phyloP scores from a whole-genome alignment of 2,329 filamentous ascomycete genomes.

The Penicillium polonicum region DNA sequence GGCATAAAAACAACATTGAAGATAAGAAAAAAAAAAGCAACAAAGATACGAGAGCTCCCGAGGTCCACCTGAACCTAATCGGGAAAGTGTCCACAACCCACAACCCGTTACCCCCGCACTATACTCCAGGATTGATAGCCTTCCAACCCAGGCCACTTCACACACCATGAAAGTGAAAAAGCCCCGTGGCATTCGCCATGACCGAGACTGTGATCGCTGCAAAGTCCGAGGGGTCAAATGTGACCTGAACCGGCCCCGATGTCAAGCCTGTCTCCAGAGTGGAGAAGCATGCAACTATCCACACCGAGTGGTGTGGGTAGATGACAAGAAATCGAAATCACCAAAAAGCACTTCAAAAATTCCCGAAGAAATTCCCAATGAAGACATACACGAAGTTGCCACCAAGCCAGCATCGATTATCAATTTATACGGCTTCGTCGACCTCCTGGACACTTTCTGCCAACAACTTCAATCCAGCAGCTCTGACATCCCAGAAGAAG shows the following conservation, averaged over 20 bases:
- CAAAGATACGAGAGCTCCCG: not conserved
- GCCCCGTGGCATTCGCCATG: conserved; percentile 32
- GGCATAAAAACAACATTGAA: no score
- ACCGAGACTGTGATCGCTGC: conserved; percentile 31
- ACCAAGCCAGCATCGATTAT: conserved; percentile 11
- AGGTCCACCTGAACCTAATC: not conserved
- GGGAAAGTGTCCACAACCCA: not conserved
- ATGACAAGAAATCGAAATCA: conserved; percentile 8
- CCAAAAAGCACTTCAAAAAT: not conserved
- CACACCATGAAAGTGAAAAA: conserved; percentile 21
- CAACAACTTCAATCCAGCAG: conserved; percentile 25
- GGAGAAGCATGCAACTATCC: conserved; percentile 27
- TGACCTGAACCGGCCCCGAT: conserved; percentile 32
- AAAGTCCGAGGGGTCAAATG: conserved; percentile 29
- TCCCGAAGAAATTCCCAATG: not conserved
- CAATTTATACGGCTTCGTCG: conserved; percentile 30
- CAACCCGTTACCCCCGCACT: conserved; percentile 4
- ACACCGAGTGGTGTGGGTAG: conserved; percentile 29
- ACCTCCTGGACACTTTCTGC: conserved; percentile 26
- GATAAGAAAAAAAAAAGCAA: no score
- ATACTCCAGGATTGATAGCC: not conserved
- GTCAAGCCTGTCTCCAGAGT: conserved; percentile 24
- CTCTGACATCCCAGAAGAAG: conserved; percentile 22
- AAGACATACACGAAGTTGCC: not conserved
- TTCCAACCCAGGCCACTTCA: not conserved